phyloP scores from a whole-genome alignment of 140 eudicot species.

The Senecio squalidus region DNA sequence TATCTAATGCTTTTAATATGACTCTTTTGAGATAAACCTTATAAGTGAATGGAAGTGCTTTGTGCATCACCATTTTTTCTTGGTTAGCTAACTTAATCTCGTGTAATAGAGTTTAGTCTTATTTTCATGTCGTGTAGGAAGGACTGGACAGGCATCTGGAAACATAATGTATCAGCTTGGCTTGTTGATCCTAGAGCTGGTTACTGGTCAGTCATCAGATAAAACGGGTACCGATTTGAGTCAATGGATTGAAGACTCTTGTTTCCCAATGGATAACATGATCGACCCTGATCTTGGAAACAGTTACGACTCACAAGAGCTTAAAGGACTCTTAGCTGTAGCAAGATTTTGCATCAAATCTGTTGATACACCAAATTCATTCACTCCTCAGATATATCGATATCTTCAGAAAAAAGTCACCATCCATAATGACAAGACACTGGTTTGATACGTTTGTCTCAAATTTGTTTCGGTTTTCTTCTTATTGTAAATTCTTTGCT shows the following conservation, averaged over 20 bases:
- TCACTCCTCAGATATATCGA: constrained; percentile 57
- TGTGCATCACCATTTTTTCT: no score
- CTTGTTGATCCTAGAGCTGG: constrained; percentile 66
- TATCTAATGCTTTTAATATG: no score
- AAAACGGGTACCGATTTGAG: constrained; percentile 53
- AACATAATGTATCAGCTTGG: constrained; percentile 69
- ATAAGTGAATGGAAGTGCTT: no score
- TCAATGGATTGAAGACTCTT: constrained; percentile 67
- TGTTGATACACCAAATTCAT: constrained; percentile 46
- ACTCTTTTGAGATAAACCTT: no score
- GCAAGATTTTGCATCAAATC: constrained; percentile 76
- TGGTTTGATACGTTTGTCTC: constrained; percentile 1
- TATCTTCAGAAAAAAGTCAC: constrained; percentile 68
- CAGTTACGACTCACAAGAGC: constrained; percentile 54
- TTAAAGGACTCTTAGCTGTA: constrained; percentile 61
- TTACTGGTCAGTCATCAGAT: constrained; percentile 82
- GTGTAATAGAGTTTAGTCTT: background rate
- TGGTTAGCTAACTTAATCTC: background rate
- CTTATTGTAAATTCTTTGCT: constrained; percentile 17
- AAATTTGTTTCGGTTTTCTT: background rate
- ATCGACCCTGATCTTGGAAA: constrained; percentile 89
- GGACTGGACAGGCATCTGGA: constrained; percentile 31
- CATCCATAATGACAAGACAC: constrained; percentile 21
- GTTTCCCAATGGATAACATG: constrained; percentile 54
- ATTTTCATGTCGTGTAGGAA: constrained; percentile 31